Base-by-base conservation (phyloP, 2,329 filamentous ascomycete genomes). In the Pseudocercospora fuligena region DNA sequence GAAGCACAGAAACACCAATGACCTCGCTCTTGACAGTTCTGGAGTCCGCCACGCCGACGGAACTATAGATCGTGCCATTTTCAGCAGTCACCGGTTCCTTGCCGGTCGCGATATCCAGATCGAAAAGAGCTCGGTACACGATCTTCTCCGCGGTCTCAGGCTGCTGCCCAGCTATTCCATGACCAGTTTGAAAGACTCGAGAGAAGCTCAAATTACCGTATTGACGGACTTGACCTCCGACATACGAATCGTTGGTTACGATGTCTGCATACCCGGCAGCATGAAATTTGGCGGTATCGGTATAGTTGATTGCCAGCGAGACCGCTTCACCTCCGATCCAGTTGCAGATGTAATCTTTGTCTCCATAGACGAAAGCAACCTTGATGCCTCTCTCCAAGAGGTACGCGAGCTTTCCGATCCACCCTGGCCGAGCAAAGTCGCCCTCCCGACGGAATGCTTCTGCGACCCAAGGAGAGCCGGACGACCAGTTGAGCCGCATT, bases 331-430 rank as follows among this genome's bases (percentile, higher is more conserved):
- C 86, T 12, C 86, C 86, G 40, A 85, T 78, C 86, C 85, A 88
- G 68, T 85, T 85, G 16, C 68, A 70, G n/a, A 81, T 80, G 69
- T 82, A 87, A 73, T 88, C 85, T 4, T 83, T 78, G 73, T 88
- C 86, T 6, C 85, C 86, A 68, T 86, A 86, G 36, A 86, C 79
- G 47, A 87, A 71, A 49, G 85, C 80, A 11, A 88, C 84, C 69
- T 86, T 86, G 66, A 87, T 79, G 7, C 84, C 85, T 2, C 78
- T 79, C 60, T 89, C 86, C 11, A 89, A 82, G 2, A 89, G 78
- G 65, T 84, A 85, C 0, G 77, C 82, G 0, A 86, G 71, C 64
- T 85, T 82, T 46, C 82, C 80, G 16, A 85, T 80, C 68, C 81
- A 80, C 60, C 82, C 82, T 1, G 80, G 79, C n/a, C 83, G 80